Evolutionary conservation across 306 rosid species (phyloP).

Genomic region (Sophora flavescens): DNA sequence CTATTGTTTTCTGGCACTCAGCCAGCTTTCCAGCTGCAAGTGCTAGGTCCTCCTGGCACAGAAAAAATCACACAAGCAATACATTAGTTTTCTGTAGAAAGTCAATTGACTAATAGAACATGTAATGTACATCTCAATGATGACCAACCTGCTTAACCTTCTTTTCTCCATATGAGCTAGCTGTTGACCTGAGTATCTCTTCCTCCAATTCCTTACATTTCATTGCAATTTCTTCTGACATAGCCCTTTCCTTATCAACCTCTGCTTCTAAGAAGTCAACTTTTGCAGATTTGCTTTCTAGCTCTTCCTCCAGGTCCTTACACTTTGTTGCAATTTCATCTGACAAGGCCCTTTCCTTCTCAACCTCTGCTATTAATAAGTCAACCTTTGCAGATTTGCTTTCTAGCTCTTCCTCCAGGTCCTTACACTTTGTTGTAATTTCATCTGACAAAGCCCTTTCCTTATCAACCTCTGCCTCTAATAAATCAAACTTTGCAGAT

Average conservation of each 20-base stretch:
- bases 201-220: constrained; percentile 63
- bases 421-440: constrained; percentile 56
- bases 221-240: constrained; percentile 54
- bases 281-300: constrained; percentile 61
- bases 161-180: constrained; percentile 58
- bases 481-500: constrained; percentile 58
- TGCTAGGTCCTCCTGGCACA: constrained; percentile 81
- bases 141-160: constrained; percentile 84
- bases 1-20: constrained; percentile 94
- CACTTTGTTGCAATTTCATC: constrained; percentile 59
- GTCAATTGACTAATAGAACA: constrained; percentile 5
- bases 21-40: constrained; percentile 94
- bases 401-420: constrained; percentile 62
- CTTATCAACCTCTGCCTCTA: constrained; percentile 63
- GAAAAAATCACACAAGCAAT: constrained; percentile 37
- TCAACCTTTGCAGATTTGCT: constrained; percentile 63
- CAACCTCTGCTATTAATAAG: constrained; percentile 65
- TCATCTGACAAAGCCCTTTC: constrained; percentile 61
- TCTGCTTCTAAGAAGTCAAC: constrained; percentile 63
- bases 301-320: constrained; percentile 66
- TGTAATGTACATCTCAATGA: constrained; percentile 29
- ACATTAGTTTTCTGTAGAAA: constrained; percentile 1
- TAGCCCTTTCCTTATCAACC: constrained; percentile 60
- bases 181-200: constrained; percentile 55
- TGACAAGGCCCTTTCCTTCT: constrained; percentile 65